phyloP scores from a whole-genome alignment of 2,329 filamentous ascomycete genomes.

The Aaosphaeria pasadenensis region DNA sequence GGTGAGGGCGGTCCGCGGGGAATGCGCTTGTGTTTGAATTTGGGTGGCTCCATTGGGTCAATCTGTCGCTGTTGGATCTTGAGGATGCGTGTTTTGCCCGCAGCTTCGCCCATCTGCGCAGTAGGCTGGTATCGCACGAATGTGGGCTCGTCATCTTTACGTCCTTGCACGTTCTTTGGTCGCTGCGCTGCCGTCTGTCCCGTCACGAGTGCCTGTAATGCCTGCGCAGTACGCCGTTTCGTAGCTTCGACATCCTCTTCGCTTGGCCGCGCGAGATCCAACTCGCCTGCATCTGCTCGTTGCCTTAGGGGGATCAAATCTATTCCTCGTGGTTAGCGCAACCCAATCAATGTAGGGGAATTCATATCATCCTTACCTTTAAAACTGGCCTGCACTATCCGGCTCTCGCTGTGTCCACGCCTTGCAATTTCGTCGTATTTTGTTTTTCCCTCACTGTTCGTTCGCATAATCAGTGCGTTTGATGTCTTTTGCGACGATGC shows the following conservation, averaged over 20 bases:
- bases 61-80: conserved; percentile 94
- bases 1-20: conserved; percentile 88
- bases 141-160: conserved; percentile 78
- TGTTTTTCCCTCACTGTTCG: conserved; percentile 87
- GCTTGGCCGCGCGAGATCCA: conserved; percentile 80
- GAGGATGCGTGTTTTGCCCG: conserved; percentile 91
- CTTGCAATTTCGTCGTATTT: conserved; percentile 95
- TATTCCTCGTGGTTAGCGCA: background rate
- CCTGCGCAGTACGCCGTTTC: conserved; percentile 83
- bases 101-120: conserved; percentile 89
- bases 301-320: conserved; percentile 93
- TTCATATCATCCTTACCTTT: conserved; percentile 49
- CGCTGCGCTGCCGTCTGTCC: conserved; percentile 90
- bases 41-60: conserved; percentile 95
- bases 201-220: conserved; percentile 75
- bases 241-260: conserved; percentile 81
- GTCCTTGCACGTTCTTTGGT: conserved; percentile 88
- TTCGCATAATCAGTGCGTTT: conserved; percentile 89
- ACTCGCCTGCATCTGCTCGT: conserved; percentile 86
- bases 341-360: too few species aligned
- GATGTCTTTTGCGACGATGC: conserved; percentile 60
- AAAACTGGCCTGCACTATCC: conserved; percentile 92
- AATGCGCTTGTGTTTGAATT: conserved; percentile 99
- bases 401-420: conserved; percentile 78
- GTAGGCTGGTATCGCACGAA: conserved; percentile 95